Evolutionary conservation across 75 land plant species (phyloP).

Genomic region (Selaginella tamariscina): DNA sequence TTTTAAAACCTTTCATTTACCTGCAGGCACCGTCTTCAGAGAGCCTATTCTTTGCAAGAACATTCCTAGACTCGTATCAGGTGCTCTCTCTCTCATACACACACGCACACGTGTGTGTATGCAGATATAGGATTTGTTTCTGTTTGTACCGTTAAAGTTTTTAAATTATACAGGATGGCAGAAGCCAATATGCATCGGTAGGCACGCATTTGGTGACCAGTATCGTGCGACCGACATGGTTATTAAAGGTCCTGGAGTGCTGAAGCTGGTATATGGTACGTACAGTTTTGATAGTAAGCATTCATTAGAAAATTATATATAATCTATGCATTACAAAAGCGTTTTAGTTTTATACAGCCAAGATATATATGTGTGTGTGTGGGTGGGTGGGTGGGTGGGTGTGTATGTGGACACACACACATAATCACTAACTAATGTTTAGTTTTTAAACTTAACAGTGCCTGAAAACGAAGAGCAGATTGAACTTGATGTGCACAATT

Average conservation of each 20-base stretch:
- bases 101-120: too few species aligned
- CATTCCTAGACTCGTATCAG: conserved; percentile 3
- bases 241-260: conserved; percentile 59
- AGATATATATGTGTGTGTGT: not conserved
- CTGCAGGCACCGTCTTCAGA: conserved; percentile 4
- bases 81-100: too few species aligned
- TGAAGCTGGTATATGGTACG: conserved; percentile 78
- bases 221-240: conserved; percentile 71
- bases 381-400: not conserved
- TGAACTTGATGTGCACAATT: conserved; percentile 60
- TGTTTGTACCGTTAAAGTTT: not conserved
- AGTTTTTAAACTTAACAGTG: conserved; percentile 23
- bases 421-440: too few species aligned
- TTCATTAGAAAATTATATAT: too few species aligned
- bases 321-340: not conserved
- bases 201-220: conserved; percentile 93
- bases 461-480: conserved; percentile 31
- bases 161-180: conserved; percentile 50
- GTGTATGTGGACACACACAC: too few species aligned
- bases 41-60: conserved; percentile 11
- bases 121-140: too few species aligned
- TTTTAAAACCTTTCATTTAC: not conserved
- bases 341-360: not conserved
- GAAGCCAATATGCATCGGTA: conserved; percentile 79
- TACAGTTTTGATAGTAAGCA: too few species aligned